phyloP scores from a whole-genome alignment of 202 grass and related monocot genomes.

The Sporobolus alterniflorus region DNA sequence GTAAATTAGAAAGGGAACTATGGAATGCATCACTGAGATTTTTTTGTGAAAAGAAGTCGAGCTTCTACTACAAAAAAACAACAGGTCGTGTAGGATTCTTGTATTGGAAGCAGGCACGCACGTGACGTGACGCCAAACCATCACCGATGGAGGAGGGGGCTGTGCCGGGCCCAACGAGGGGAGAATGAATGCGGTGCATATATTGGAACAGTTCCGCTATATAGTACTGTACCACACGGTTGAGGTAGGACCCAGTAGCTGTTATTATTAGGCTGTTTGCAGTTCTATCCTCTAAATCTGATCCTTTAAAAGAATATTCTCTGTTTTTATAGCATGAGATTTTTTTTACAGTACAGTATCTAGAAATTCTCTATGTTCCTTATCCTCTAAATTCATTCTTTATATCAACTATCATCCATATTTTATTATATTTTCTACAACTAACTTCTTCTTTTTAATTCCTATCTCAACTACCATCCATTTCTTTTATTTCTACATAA shows the following conservation, averaged over 20 bases:
- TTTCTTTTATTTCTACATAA: too few species aligned
- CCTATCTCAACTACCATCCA: too few species aligned
- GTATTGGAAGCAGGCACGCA: not conserved
- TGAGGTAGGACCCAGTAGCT: not conserved
- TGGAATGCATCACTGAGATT: not conserved
- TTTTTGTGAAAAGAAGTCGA: not conserved
- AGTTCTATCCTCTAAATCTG: too few species aligned
- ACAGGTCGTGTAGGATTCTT: not conserved
- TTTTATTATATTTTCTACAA: too few species aligned
- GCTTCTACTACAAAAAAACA: not conserved
- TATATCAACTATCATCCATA: too few species aligned
- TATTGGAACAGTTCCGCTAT: not conserved
- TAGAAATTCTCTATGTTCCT: too few species aligned
- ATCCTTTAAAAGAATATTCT: too few species aligned
- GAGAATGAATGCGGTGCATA: not conserved
- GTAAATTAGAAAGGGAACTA: not conserved
- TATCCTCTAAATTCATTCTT: too few species aligned
- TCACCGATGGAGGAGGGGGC: not conserved
- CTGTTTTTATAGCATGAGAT: too few species aligned
- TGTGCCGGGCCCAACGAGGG: not conserved
- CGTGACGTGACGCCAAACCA: not conserved
- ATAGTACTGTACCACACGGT: too few species aligned
- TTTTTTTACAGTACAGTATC: too few species aligned
- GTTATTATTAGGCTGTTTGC: not conserved
- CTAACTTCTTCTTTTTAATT: too few species aligned